Evolutionary conservation across 2,329 filamentous ascomycete genomes (phyloP).

Genomic region (Arthrinium phaeospermum): DNA sequence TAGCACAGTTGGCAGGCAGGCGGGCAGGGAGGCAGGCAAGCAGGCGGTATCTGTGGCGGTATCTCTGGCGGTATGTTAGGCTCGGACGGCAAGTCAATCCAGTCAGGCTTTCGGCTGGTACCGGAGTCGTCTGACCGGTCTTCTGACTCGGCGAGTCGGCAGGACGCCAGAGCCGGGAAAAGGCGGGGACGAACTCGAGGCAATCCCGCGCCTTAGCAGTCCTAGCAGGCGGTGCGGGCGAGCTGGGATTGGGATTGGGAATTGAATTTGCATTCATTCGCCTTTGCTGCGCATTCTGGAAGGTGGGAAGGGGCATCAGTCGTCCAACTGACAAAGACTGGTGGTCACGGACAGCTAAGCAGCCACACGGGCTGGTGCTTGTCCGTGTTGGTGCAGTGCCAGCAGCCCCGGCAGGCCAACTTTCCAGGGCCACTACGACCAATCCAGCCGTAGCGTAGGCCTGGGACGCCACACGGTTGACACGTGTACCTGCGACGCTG

Average conservation of each 20-base stretch:
- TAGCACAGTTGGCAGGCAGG: background rate
- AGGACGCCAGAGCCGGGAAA: background rate
- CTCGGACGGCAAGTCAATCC: slow-evolving; percentile 8
- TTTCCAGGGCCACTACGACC: too few relatives aligned
- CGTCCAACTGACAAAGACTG: too few relatives aligned
- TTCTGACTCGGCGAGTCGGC: slow-evolving; percentile 7
- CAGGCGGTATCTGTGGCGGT: background rate
- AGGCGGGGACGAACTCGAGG: background rate
- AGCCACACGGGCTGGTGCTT: background rate
- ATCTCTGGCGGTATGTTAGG: slow-evolving; percentile 1
- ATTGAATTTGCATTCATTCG: background rate
- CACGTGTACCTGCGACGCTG: too few relatives aligned
- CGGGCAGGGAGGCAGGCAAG: background rate
- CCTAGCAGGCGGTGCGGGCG: background rate
- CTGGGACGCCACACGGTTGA: too few relatives aligned
- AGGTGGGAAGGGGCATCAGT: too few relatives aligned
- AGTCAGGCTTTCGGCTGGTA: slow-evolving; percentile 4
- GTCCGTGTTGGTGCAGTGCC: background rate
- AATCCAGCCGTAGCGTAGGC: too few relatives aligned
- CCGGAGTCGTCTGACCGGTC: slow-evolving; percentile 6
- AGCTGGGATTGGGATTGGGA: background rate
- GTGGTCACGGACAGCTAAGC: background rate
- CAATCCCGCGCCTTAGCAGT: background rate
- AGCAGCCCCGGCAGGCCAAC: background rate
- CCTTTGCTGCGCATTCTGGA: too few relatives aligned